phyloP scores from a whole-genome alignment of 495 filamentous ascomycete genomes.

The Aspergillus ellipticus region DNA sequence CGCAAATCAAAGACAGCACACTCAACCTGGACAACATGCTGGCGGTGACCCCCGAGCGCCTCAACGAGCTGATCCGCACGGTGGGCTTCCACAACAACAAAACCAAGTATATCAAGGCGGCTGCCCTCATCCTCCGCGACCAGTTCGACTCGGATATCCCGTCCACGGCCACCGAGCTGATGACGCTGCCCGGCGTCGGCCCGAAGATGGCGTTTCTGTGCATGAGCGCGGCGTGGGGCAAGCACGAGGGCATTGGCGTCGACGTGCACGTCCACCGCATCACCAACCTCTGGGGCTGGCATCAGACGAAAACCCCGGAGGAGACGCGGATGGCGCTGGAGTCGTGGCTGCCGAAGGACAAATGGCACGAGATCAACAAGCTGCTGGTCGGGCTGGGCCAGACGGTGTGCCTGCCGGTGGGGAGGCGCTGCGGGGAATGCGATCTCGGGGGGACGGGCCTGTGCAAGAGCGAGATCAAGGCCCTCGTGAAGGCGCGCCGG shows the following conservation, averaged over 20 bases:
- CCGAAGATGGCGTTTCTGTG: conserved; percentile 98
- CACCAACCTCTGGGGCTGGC: conserved; percentile 95
- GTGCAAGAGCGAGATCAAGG: conserved; percentile 64
- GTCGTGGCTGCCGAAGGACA: conserved; percentile 78
- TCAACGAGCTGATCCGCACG: conserved; percentile 77
- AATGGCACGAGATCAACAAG: conserved; percentile 94
- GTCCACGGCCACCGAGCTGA: conserved; percentile 69
- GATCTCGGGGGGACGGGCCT: conserved; percentile 67
- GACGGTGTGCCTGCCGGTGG: conserved; percentile 79
- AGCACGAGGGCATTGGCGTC: conserved; percentile 60
- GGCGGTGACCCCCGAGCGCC: conserved; percentile 58
- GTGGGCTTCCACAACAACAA: conserved; percentile 98
- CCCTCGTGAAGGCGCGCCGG: conserved; percentile 22
- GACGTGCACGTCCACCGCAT: conserved; percentile 80
- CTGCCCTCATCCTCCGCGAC: conserved; percentile 70
- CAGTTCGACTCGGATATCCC: conserved; percentile 76
- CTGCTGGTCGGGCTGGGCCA: conserved; percentile 89
- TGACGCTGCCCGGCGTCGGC: conserved; percentile 82
- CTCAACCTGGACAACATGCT: conserved; percentile 80
- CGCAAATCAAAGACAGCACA: conserved; percentile 43
- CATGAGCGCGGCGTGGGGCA: conserved; percentile 66
- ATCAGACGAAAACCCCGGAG: conserved; percentile 79
- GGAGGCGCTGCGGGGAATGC: conserved; percentile 78
- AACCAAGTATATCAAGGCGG: conserved; percentile 80
- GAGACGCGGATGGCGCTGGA: conserved; percentile 76